Conservation (phyloP, 495 filamentous ascomycete species). For the Neurospora cerealis region DNA sequence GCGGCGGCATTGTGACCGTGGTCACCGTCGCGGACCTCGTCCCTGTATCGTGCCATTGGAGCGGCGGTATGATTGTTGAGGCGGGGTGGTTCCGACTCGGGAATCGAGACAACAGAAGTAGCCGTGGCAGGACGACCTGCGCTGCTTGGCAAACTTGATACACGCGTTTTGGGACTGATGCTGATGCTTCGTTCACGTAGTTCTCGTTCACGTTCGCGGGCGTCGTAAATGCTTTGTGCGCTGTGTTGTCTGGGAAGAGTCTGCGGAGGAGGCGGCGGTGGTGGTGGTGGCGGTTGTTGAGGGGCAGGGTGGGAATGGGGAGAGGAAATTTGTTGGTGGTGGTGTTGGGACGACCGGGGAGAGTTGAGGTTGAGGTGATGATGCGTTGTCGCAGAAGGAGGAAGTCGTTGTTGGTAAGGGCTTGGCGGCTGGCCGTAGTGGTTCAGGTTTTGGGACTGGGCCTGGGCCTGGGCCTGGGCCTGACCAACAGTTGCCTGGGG, state of each 20-base stretch:
- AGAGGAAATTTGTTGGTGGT: not conserved
- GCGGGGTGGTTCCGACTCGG: conserved; percentile 31
- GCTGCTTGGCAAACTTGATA: conserved; percentile 41
- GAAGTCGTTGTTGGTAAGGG: conserved; percentile 43
- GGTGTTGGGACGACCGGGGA: not conserved
- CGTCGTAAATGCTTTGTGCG: conserved; percentile 32
- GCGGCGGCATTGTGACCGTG: conserved; percentile 26
- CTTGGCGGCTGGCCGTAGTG: conserved; percentile 37
- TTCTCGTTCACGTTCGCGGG: conserved; percentile 41
- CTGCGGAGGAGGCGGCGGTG: conserved; percentile 28
- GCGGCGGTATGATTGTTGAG: conserved; percentile 21
- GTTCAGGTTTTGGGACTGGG: conserved; percentile 6
- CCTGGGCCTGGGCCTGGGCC: conserved; percentile 23
- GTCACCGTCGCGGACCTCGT: conserved; percentile 20
- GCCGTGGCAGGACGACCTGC: conserved; percentile 26
- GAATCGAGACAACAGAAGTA: conserved; percentile 14
- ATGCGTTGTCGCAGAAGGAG: conserved; percentile 24
- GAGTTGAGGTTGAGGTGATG: conserved; percentile 5
- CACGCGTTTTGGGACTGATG: conserved; percentile 54
- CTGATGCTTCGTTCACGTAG: conserved; percentile 35
- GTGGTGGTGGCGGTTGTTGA: conserved; percentile 21
- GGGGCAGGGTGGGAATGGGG: conserved; percentile 22
- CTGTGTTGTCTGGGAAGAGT: conserved; percentile 39
- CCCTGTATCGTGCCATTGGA: conserved; percentile 11
- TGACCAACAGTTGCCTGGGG: conserved; percentile 13